Evolutionary conservation across 164 flowering plant species (phyloP).

Genomic region (Tinospora cordifolia): DNA sequence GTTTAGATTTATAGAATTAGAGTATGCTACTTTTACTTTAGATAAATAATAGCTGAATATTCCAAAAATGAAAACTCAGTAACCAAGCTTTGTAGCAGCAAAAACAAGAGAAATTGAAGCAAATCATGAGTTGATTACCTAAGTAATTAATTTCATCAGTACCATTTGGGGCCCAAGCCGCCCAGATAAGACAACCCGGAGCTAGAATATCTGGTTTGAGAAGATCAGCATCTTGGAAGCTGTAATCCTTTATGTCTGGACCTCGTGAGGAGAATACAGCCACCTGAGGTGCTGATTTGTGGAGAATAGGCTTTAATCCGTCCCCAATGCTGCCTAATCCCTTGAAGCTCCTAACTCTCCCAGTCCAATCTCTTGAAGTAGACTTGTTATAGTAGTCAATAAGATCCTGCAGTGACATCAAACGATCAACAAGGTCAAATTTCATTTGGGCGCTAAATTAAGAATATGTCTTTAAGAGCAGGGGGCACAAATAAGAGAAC

Average conservation of each 20-base stretch:
- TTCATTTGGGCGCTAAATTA: not conserved
- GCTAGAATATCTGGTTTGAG: conserved; percentile 98
- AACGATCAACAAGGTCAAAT: not conserved
- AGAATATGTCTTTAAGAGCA: not conserved
- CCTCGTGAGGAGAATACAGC: conserved; percentile 93
- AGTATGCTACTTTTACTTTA: too few species aligned
- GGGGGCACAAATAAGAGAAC: not conserved
- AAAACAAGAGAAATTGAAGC: not conserved
- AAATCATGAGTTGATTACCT: conserved; percentile 36
- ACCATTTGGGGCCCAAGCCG: conserved; percentile 96
- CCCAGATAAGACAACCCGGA: conserved; percentile 97
- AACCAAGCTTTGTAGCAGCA: not conserved
- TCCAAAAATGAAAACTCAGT: not conserved
- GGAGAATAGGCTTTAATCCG: conserved; percentile 72
- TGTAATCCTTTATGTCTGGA: conserved; percentile 84
- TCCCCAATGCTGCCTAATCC: conserved; percentile 73
- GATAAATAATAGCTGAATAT: too few species aligned
- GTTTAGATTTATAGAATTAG: not conserved
- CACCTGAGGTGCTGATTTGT: conserved; percentile 91
- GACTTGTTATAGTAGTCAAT: conserved; percentile 78
- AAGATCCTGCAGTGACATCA: conserved; percentile 51
- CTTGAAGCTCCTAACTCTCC: conserved; percentile 72
- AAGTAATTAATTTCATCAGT: conserved; percentile 80
- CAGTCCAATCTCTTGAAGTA: conserved; percentile 87
- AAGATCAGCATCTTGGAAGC: conserved; percentile 88